Evolutionary conservation across 768 basidiomycete species (phyloP), one percentile per base, ranked within the genome.

Genomic region (Rhizopogon vesiculosus): DNA sequence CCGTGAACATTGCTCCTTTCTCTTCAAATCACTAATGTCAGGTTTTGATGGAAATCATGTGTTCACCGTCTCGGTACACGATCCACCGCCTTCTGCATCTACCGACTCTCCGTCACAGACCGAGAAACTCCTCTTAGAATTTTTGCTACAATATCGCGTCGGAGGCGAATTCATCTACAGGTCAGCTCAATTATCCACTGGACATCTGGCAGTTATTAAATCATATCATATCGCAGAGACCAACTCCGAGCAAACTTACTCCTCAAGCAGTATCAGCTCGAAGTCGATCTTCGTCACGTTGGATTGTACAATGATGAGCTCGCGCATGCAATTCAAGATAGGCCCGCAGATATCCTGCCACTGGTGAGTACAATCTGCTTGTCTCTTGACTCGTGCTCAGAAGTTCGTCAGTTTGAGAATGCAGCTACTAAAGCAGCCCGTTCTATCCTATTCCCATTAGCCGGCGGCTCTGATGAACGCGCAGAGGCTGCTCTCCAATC

Each of bases 111-210:
- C 89, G 5, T 87, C 93, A 3, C 88, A 92, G 65, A 84, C 84
- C 0, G 92, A 93, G 66, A 86, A 84, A 65, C 75, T 87, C 28
- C 77, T 96, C 22, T 79, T 86, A 51, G 90, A 97, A 35, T 98
- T 98, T 72, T 77, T 98, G 43, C 78, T 91, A 53, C 84, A 87
- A 52, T 98, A 91, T 73, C 84, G 95, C 59, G 82, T 95, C 45
- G 91, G 90, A 10, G 89, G 89, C 59, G 89, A 92, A 64, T 98
- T 94, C 75, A 83, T 91, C 52, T 98, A 98, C 72, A 81, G 95
- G 93, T 87, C 54, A 56, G 80, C 63, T 46, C 7, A 42, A 41
- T 15, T 4, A n/a, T 25, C 41, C 18, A 48, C 52, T 44, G 25
- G 25, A 38, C 15, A 2, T 40, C 39, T 40, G 7, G 51, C 43